These are phyloP conservation scores for Maudiozyma barnettii DNA, from an alignment of 805 yeast species.

Conservation along the genomic window DNA sequence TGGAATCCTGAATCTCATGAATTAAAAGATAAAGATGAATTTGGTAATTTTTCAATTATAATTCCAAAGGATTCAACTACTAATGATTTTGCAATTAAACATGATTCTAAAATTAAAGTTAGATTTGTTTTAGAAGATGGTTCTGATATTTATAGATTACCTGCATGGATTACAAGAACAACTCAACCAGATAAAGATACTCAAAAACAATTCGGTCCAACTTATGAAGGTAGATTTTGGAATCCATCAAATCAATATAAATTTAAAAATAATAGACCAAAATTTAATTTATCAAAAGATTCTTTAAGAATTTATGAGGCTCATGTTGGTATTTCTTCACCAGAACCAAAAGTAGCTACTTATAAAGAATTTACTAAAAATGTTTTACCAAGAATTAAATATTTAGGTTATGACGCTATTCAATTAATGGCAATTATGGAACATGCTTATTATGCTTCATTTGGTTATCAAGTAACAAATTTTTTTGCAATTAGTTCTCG, in stretches of 20 bases:
- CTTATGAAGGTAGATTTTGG: slow-evolving; percentile 90
- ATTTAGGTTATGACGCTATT: slow-evolving; percentile 83
- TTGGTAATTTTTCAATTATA: slow-evolving; percentile 57
- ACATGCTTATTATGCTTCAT: slow-evolving; percentile 95
- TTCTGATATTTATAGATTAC: slow-evolving; percentile 65
- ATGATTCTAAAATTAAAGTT: slow-evolving; percentile 70
- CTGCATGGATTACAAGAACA: slow-evolving; percentile 84
- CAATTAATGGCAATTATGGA: slow-evolving; percentile 98
- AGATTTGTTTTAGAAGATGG: slow-evolving; percentile 58
- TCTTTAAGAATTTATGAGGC: slow-evolving; percentile 83
- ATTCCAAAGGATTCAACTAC: slow-evolving; percentile 40
- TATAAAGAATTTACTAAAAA: slow-evolving; percentile 77
- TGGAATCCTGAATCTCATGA: slow-evolving; percentile 59
- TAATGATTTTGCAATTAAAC: slow-evolving; percentile 54
- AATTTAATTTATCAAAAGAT: slow-evolving; percentile 32
- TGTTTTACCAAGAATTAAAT: slow-evolving; percentile 73
- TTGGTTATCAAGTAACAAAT: slow-evolving; percentile 93
- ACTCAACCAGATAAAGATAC: slow-evolving; percentile 57
- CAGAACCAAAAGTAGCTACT: slow-evolving; percentile 76
- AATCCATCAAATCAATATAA: slow-evolving; percentile 56
- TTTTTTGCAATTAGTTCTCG: slow-evolving; percentile 87
- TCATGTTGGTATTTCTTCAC: slow-evolving; percentile 88
- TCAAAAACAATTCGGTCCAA: slow-evolving; percentile 30
- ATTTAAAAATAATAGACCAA: slow-evolving; percentile 61
- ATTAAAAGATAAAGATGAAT: slow-evolving; percentile 47